Percentiles rank a stretch among this genome's conserved stretches.
Evolutionary conservation across 768 basidiomycete species (phyloP).

Genomic region (Russula earlei): DNA sequence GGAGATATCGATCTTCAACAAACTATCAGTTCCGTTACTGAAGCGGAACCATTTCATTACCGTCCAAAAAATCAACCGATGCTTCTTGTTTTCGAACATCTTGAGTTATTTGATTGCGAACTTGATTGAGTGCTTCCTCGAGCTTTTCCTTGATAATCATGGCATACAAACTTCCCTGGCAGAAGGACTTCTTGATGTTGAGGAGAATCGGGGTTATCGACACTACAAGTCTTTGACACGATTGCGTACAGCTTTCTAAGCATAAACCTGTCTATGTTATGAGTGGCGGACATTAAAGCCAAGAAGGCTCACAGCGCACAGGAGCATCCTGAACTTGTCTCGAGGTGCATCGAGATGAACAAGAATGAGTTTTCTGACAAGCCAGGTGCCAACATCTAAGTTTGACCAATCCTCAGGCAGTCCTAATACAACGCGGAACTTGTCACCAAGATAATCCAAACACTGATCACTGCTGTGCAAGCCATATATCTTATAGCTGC

Average conservation of each 20-base stretch:
- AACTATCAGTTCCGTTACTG: not conserved
- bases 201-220: slow-evolving; percentile 97
- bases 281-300: not conserved
- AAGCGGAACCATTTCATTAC: slow-evolving; percentile 36
- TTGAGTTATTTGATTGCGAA: slow-evolving; percentile 54
- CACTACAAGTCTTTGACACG: slow-evolving; percentile 81
- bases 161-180: slow-evolving; percentile 82
- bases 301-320: slow-evolving; percentile 45
- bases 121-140: slow-evolving; percentile 75
- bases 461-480: slow-evolving; percentile 85
- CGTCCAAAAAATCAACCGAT: slow-evolving; percentile 80
- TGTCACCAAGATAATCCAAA: slow-evolving; percentile 90
- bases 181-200: slow-evolving; percentile 97
- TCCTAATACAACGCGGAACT: slow-evolving; percentile 86
- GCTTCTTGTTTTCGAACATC: slow-evolving; percentile 71
- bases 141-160: slow-evolving; percentile 98
- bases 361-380: slow-evolving; percentile 77
- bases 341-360: slow-evolving; percentile 81
- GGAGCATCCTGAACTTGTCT: slow-evolving; percentile 90
- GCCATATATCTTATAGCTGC: slow-evolving; percentile 91
- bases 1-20: slow-evolving; percentile 68
- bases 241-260: slow-evolving; percentile 87
- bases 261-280: slow-evolving; percentile 65
- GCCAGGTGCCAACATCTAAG: slow-evolving; percentile 66
- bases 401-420: slow-evolving; percentile 93